phyloP scores from a whole-genome alignment of 768 basidiomycete species.

The Lactarius hengduanensis region DNA sequence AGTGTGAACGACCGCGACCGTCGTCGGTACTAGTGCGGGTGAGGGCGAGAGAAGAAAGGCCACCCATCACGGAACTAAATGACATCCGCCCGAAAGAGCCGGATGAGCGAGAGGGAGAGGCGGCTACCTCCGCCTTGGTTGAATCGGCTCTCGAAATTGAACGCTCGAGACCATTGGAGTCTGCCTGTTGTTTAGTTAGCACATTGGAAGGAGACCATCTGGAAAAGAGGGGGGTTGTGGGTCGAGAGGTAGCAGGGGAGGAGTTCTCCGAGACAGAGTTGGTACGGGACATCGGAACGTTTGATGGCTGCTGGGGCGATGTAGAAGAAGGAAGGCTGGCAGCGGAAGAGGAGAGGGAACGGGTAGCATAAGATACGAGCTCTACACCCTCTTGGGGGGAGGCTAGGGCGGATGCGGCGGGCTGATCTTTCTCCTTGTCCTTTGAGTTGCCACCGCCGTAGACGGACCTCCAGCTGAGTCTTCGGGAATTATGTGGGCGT shows the following conservation, averaged over 20 bases:
- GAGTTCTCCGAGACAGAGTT: slow-evolving; percentile 31
- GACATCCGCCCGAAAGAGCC: slow-evolving; percentile 63
- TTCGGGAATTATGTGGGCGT: slow-evolving; percentile 30
- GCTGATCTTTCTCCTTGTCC: slow-evolving; percentile 30
- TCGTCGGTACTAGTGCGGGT: slow-evolving; percentile 44
- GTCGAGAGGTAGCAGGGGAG: slow-evolving; percentile 31
- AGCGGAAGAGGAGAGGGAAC: slow-evolving; percentile 27
- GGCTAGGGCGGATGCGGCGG: slow-evolving; percentile 24
- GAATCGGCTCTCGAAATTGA: slow-evolving; percentile 34
- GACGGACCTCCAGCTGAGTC: slow-evolving; percentile 34
- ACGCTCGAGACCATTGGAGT: slow-evolving; percentile 53
- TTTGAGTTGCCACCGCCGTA: slow-evolving; percentile 31
- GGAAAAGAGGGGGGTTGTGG: slow-evolving; percentile 34
- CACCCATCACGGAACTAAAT: slow-evolving; percentile 68
- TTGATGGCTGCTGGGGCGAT: slow-evolving; percentile 20
- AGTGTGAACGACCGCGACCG: slow-evolving; percentile 47
- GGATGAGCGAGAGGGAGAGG: slow-evolving; percentile 35
- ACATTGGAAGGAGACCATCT: slow-evolving; percentile 34
- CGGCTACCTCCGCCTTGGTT: slow-evolving; percentile 26
- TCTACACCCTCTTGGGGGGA: slow-evolving; percentile 37
- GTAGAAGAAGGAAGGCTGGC: slow-evolving; percentile 30
- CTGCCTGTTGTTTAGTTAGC: slow-evolving; percentile 44
- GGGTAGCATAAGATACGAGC: slow-evolving; percentile 32
- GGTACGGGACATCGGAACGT: slow-evolving; percentile 30
- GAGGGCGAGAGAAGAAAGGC: slow-evolving; percentile 62